phyloP scores from a whole-genome alignment of 2,329 filamentous ascomycete genomes.

The Fusarium luffae region DNA sequence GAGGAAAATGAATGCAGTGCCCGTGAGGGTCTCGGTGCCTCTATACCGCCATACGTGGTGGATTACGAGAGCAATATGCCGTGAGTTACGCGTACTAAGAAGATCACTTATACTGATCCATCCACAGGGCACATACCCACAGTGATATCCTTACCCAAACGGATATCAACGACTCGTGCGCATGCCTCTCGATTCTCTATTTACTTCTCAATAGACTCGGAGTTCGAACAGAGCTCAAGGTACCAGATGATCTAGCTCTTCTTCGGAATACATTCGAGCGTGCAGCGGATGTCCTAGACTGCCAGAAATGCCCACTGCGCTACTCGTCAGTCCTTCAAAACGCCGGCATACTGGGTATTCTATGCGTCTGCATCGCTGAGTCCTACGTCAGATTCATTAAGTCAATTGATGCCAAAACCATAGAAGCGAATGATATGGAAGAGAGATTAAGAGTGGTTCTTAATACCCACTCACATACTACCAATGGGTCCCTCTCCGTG shows the following conservation, averaged over 20 bases:
- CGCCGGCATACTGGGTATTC: neutral
- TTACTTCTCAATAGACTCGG: constrained; percentile 5
- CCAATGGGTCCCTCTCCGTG: neutral
- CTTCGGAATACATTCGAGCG: constrained; percentile 3
- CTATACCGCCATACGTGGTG: neutral
- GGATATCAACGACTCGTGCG: constrained; percentile 10
- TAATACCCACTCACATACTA: neutral
- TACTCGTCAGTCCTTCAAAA: constrained; percentile 8
- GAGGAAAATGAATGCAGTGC: neutral
- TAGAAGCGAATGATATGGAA: neutral
- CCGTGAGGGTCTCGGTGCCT: neutral
- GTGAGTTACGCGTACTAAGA: neutral
- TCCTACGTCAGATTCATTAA: constrained; percentile 8
- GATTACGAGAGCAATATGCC: neutral
- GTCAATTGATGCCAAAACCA: neutral
- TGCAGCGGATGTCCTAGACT: neutral
- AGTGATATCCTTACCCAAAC: constrained; percentile 4
- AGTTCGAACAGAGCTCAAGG: neutral
- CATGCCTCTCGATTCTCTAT: constrained; percentile 4
- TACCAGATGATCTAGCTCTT: neutral
- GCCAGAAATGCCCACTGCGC: neutral
- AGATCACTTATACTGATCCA: neutral
- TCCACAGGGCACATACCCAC: neutral
- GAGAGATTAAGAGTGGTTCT: neutral
- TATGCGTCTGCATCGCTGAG: constrained; percentile 4